Evolutionary conservation across 352 stramenopile species (phyloP).

Genomic region (Globisporangium polare): DNA sequence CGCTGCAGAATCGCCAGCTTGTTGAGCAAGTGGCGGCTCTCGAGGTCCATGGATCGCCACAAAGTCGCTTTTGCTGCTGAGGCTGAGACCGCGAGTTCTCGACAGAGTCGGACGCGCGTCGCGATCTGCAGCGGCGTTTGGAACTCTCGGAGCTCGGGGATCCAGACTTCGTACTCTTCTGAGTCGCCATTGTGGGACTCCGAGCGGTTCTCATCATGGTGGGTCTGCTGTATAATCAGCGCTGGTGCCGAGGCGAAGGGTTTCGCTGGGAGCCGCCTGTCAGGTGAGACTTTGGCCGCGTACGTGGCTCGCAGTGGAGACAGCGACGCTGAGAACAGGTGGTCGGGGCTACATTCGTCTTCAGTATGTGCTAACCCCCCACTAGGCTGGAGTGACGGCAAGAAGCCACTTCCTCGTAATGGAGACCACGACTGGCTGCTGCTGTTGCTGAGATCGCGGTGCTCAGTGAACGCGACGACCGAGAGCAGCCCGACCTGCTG

Average conservation of each 20-base stretch:
- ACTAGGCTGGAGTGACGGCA: background rate
- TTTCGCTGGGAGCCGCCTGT: background rate
- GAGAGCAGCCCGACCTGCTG: constrained; percentile 45
- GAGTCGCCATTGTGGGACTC: background rate
- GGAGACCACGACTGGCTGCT: constrained; percentile 4
- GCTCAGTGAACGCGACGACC: constrained; percentile 16
- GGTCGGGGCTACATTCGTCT: background rate
- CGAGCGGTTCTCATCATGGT: background rate
- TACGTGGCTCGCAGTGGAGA: constrained; percentile 12
- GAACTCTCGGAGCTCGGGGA: constrained; percentile 20
- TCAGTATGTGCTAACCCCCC: too few species aligned
- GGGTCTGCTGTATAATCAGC: background rate
- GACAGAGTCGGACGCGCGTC: constrained; percentile 26
- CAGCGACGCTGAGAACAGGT: constrained; percentile 12
- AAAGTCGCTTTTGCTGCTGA: background rate
- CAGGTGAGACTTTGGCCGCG: background rate
- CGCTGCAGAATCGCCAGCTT: constrained; percentile 11
- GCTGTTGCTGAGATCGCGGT: background rate
- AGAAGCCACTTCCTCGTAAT: background rate
- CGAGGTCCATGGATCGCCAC: constrained; percentile 2
- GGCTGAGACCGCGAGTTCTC: constrained; percentile 17
- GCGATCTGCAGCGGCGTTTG: constrained; percentile 34
- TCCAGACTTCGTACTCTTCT: constrained; percentile 23
- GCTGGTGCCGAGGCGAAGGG: background rate
- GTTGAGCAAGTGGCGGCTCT: constrained; percentile 8